phyloP scores from a whole-genome alignment of 2,329 filamentous ascomycete species.

The Trichophyton verrucosum region DNA sequence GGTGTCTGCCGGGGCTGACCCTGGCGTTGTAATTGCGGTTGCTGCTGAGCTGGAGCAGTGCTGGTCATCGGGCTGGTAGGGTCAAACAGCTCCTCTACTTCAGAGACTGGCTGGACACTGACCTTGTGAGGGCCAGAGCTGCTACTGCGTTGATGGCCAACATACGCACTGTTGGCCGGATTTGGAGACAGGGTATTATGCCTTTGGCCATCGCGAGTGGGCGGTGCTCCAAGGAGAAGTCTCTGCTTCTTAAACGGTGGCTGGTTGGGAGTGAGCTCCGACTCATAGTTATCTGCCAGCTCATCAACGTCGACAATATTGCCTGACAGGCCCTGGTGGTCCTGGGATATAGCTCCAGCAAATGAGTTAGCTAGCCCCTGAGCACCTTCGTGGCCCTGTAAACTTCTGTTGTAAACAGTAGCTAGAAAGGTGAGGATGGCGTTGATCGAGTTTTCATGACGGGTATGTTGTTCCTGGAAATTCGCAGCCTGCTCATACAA shows the following conservation, averaged over 20 bases:
- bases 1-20: background rate
- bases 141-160: slow-evolving; percentile 23
- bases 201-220: slow-evolving; percentile 14
- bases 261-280: slow-evolving; percentile 17
- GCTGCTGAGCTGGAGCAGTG: slow-evolving; percentile 7
- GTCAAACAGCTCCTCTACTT: slow-evolving; percentile 35
- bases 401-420: slow-evolving; percentile 86
- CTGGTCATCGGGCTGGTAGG: slow-evolving; percentile 20
- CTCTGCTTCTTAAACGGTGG: slow-evolving; percentile 36
- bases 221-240: slow-evolving; percentile 36
- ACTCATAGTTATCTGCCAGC: slow-evolving; percentile 21
- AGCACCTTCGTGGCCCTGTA: slow-evolving; percentile 67
- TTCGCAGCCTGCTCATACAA: slow-evolving; percentile 77
- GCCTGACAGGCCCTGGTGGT: slow-evolving; percentile 37
- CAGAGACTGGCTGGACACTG: slow-evolving; percentile 16
- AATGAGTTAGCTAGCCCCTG: slow-evolving; percentile 79
- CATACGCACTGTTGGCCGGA: slow-evolving; percentile 18
- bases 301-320: slow-evolving; percentile 53
- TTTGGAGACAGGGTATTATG: slow-evolving; percentile 26
- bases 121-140: slow-evolving; percentile 14
- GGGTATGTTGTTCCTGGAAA: slow-evolving; percentile 82
- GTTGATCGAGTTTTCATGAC: slow-evolving; percentile 98
- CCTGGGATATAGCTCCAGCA: slow-evolving; percentile 56
- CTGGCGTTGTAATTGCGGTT: background rate
- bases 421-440: slow-evolving; percentile 96